Conservation (phyloP, 106 monocot species). For the Vanilla planifolia region DNA sequence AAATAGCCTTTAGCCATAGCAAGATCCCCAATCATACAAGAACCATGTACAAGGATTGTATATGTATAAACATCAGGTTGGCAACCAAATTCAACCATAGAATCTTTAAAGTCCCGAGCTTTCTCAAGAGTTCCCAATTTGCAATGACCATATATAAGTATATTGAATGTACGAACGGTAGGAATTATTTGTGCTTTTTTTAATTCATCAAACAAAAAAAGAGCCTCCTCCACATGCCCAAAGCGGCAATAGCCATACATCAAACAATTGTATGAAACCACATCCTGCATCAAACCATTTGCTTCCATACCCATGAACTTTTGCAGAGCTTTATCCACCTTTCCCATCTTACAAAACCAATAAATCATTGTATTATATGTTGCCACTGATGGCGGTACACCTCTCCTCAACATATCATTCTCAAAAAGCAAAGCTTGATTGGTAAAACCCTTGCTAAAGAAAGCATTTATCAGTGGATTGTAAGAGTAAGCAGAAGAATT, state of each 20-base stretch:
- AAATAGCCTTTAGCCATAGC: conserved; percentile 52
- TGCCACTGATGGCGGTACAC: conserved; percentile 32
- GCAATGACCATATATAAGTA: conserved; percentile 73
- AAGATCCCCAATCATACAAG: conserved; percentile 48
- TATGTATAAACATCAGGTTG: conserved; percentile 69
- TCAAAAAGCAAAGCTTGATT: conserved; percentile 40
- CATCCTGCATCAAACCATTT: conserved; percentile 40
- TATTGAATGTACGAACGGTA: conserved; percentile 60
- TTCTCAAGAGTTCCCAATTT: conserved; percentile 45
- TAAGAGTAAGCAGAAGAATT: conserved; percentile 53
- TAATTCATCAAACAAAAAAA: conserved; percentile 44
- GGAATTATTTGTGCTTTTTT: conserved; percentile 26
- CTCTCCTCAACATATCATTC: conserved; percentile 50
- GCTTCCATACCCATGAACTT: conserved; percentile 65
- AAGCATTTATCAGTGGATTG: conserved; percentile 62
- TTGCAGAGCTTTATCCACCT: conserved; percentile 39
- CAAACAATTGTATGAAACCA: conserved; percentile 70
- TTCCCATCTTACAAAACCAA: conserved; percentile 53
- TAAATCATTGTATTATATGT: conserved; percentile 75
- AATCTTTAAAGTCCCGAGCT: conserved; percentile 51
- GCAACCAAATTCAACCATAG: conserved; percentile 51
- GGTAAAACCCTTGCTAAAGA: conserved; percentile 39
- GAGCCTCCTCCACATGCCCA: conserved; percentile 52
- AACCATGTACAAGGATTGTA: conserved; percentile 79
- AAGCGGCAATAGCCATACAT: conserved; percentile 77